These are phyloP conservation scores for Leishmania gerbilli DNA, from an alignment of 208 protist species.

Conservation along the genomic window DNA sequence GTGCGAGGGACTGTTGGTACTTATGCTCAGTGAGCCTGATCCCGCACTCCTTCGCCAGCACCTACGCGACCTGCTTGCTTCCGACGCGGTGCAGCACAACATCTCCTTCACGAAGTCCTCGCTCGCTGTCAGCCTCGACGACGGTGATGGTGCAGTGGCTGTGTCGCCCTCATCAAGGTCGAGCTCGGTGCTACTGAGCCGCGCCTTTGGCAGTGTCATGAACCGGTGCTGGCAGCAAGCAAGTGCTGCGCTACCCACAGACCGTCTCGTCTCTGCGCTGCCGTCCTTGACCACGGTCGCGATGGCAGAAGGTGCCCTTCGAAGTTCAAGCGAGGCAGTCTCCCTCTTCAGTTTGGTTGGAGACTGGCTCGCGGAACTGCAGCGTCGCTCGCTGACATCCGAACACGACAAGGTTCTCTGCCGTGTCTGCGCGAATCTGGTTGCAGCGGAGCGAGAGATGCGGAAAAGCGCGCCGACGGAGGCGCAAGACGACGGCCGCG, in stretches of 20 bases:
- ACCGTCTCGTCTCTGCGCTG: slow-evolving; percentile 1
- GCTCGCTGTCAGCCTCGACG: not conserved
- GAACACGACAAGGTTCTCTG: slow-evolving; percentile 5
- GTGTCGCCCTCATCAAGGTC: not conserved
- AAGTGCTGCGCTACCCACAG: slow-evolving; percentile 1
- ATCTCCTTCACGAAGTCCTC: not conserved
- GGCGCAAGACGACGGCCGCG: not conserved
- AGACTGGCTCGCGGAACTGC: slow-evolving; percentile 12
- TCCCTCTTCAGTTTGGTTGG: not conserved
- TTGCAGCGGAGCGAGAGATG: not conserved
- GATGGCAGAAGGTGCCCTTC: not conserved
- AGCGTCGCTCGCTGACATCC: slow-evolving; percentile 4
- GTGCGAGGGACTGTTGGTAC: slow-evolving; percentile 9
- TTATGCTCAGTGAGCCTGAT: slow-evolving; percentile 1
- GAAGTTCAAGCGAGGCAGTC: not conserved
- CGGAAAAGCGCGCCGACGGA: not conserved
- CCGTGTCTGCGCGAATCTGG: slow-evolving; percentile 5
- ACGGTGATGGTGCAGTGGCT: not conserved
- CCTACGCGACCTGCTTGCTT: not conserved
- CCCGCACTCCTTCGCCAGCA: not conserved
- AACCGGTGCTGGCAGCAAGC: slow-evolving; percentile 8
- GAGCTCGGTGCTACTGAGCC: not conserved
- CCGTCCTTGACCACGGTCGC: slow-evolving; percentile 1
- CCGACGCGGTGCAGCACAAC: slow-evolving; percentile 2
- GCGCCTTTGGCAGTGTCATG: not conserved